A percentile compares a stretch with the other conserved stretches of the same genome.
These are phyloP conservation scores for Debaryomyces castellii DNA, from an alignment of 805 yeast species.

Conservation along the genomic window DNA sequence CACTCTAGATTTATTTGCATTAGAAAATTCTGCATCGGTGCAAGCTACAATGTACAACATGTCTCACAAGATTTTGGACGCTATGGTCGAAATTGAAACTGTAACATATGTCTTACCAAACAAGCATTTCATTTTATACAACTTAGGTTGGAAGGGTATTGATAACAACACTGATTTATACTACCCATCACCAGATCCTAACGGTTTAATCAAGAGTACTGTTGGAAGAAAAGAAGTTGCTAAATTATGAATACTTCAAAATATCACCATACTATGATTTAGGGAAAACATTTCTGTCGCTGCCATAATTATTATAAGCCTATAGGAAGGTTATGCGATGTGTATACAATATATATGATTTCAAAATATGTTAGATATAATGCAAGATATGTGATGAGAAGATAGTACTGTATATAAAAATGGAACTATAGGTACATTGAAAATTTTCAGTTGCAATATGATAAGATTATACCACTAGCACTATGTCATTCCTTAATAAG, in stretches of 20 bases:
- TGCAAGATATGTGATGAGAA: not conserved
- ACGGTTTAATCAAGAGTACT: conserved; percentile 85
- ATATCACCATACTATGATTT: no score
- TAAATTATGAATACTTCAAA: conserved; percentile 43
- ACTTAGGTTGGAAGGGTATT: conserved; percentile 82
- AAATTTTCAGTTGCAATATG: conserved; percentile 3
- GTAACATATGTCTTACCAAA: conserved; percentile 84
- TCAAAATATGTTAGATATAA: not conserved
- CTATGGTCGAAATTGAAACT: conserved; percentile 54
- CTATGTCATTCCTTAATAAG: conserved; percentile 7
- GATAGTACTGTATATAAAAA: not conserved
- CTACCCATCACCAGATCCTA: conserved; percentile 91
- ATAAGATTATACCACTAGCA: not conserved
- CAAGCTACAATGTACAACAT: conserved; percentile 97
- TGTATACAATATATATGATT: not conserved
- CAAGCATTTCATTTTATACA: conserved; percentile 84
- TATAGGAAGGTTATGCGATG: no score
- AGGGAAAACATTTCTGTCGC: no score
- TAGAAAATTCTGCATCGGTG: conserved; percentile 88
- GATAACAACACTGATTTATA: conserved; percentile 78
- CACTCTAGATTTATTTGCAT: conserved; percentile 77
- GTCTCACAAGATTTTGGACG: conserved; percentile 67
- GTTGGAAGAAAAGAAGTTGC: conserved; percentile 61
- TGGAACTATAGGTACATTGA: not conserved
- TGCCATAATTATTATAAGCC: no score